Percentiles rank a stretch among this genome's conserved stretches.
phyloP scores from a whole-genome alignment of 1,284 basidiomycete genomes.

The Sphaerobolus stellatus region DNA sequence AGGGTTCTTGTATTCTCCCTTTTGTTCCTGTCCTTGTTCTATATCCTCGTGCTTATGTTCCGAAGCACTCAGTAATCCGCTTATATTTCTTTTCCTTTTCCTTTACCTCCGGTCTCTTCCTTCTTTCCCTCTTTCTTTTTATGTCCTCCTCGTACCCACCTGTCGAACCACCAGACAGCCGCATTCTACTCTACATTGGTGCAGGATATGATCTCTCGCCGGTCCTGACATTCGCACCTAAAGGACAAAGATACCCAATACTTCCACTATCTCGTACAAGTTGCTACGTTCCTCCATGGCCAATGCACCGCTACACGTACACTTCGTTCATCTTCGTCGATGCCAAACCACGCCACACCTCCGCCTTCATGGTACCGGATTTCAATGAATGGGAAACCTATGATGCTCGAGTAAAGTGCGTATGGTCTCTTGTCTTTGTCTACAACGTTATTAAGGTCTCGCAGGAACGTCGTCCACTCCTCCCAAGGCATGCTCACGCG shows the following conservation, averaged over 20 bases:
- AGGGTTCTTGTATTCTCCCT: too few species aligned
- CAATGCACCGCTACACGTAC: constrained; percentile 1
- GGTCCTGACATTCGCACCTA: constrained; percentile 10
- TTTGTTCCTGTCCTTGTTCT: too few species aligned
- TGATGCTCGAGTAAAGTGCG: constrained; percentile 4
- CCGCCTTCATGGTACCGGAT: constrained; percentile 11
- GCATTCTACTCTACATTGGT: constrained; percentile 10
- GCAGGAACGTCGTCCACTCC: constrained; percentile 10
- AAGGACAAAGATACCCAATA: constrained; percentile 3
- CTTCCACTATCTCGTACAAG: background rate
- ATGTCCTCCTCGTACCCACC: background rate
- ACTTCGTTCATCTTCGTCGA: constrained; percentile 13
- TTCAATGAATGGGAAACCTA: constrained; percentile 10
- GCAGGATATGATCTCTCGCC: constrained; percentile 12
- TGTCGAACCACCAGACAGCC: constrained; percentile 1
- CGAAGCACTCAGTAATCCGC: too few species aligned
- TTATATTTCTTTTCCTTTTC: too few species aligned
- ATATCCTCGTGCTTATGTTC: too few species aligned
- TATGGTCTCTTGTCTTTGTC: background rate
- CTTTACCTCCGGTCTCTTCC: too few species aligned
- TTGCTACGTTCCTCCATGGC: background rate
- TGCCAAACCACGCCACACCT: constrained; percentile 10
- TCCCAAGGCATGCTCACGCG: constrained; percentile 8
- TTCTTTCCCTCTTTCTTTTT: too few species aligned
- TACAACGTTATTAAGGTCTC: background rate